phyloP scores from a whole-genome alignment of 345 rosid species.

The Salix udensis region DNA sequence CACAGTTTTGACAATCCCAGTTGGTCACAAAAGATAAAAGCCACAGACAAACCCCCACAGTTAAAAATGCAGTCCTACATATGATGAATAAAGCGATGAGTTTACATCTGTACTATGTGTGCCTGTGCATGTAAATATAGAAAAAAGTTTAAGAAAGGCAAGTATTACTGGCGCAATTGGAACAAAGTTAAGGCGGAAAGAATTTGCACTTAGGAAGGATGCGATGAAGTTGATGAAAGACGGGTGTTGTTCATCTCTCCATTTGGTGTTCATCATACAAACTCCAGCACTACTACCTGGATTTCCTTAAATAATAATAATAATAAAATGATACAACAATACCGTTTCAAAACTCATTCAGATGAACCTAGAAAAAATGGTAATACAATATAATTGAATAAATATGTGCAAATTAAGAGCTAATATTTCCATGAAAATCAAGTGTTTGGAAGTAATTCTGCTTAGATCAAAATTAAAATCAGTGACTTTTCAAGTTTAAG shows the following conservation, averaged over 20 bases:
- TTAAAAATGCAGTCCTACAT: slow-evolving; percentile 79
- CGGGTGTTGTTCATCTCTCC: slow-evolving; percentile 66
- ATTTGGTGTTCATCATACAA: slow-evolving; percentile 74
- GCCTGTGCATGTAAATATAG: background rate
- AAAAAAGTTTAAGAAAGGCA: background rate
- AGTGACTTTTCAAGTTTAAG: no score
- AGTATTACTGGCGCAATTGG: slow-evolving; percentile 66
- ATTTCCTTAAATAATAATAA: background rate
- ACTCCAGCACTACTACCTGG: slow-evolving; percentile 42
- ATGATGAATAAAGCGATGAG: background rate
- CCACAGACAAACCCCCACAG: slow-evolving; percentile 80
- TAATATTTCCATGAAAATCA: background rate
- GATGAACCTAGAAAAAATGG: background rate
- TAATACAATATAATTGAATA: no score
- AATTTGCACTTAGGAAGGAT: slow-evolving; percentile 61
- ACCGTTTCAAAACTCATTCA: background rate
- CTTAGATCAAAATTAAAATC: no score
- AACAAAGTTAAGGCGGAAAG: slow-evolving; percentile 78
- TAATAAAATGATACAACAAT: background rate
- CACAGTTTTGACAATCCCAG: slow-evolving; percentile 53
- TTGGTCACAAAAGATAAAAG: slow-evolving; percentile 75
- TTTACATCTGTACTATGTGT: background rate
- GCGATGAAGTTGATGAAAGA: slow-evolving; percentile 68
- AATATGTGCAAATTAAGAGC: background rate
- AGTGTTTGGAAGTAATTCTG: background rate